Evolutionary conservation across 345 rosid species (phyloP).

Genomic region (Eucalyptus cloeziana): DNA sequence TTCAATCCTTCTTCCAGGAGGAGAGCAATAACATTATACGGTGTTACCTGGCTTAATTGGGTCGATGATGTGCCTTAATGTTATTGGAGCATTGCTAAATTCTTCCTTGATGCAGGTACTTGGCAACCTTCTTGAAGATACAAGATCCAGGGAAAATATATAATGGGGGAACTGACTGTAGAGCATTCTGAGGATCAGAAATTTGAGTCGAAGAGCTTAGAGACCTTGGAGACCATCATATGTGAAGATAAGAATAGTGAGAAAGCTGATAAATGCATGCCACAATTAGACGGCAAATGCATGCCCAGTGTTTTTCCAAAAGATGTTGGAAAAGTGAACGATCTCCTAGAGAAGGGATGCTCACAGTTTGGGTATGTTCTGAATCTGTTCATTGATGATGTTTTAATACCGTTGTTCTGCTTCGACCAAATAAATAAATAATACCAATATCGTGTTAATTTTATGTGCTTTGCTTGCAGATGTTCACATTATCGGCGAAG

Average conservation of each 20-base stretch:
- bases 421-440: too few species aligned
- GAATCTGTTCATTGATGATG: not conserved
- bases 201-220: not conserved
- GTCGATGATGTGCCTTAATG: not conserved
- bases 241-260: not conserved
- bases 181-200: not conserved
- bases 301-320: not conserved
- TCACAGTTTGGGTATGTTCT: not conserved
- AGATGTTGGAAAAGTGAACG: not conserved
- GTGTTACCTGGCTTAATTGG: not conserved
- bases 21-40: not conserved
- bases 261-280: not conserved
- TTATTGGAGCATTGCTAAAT: not conserved
- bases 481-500: constrained; percentile 38
- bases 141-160: not conserved
- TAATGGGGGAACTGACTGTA: not conserved
- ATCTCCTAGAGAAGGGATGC: not conserved
- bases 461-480: not conserved
- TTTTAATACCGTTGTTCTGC: not conserved
- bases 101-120: not conserved
- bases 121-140: not conserved
- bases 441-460: not conserved
- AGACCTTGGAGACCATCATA: not conserved
- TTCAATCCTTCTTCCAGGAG: not conserved
- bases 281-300: not conserved